These are phyloP conservation scores for Coemansia furcata DNA, from an alignment of 192 early-diverging fungal genomes.

Conservation along the genomic window DNA sequence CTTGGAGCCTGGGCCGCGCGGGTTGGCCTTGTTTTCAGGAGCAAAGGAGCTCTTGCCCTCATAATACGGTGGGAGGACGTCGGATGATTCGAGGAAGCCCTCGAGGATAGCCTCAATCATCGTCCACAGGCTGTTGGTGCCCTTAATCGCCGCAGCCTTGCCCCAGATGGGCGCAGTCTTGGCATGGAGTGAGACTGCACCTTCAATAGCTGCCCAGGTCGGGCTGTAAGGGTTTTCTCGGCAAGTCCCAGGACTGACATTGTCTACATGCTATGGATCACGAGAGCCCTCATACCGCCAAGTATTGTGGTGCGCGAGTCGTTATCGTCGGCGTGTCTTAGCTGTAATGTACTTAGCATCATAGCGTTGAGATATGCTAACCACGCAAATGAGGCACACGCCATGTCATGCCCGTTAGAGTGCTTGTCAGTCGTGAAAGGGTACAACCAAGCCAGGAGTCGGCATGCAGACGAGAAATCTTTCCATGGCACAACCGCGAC, in stretches of 20 bases:
- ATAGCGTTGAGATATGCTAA: not conserved
- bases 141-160: not conserved
- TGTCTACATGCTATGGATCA: not conserved
- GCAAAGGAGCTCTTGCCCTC: not conserved
- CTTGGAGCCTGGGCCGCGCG: conserved; percentile 14
- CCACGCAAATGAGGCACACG: not conserved
- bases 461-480: not conserved
- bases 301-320: not conserved
- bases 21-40: not conserved
- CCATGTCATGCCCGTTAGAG: not conserved
- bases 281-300: not conserved
- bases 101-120: conserved; percentile 26
- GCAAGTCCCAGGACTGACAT: too few relatives aligned
- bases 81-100: conserved; percentile 15
- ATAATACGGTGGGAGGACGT: not conserved
- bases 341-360: not conserved
- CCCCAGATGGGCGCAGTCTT: conserved; percentile 1
- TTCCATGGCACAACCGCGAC: not conserved
- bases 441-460: not conserved
- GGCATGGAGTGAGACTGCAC: too few relatives aligned
- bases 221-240: too few relatives aligned
- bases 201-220: too few relatives aligned
- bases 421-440: not conserved
- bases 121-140: conserved; percentile 18
- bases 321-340: not conserved